A percentile compares a stretch with the other conserved stretches of the same genome.
Evolutionary conservation across 2,329 filamentous ascomycete genomes (phyloP).

Genomic region (Xylariaceae sp.): DNA sequence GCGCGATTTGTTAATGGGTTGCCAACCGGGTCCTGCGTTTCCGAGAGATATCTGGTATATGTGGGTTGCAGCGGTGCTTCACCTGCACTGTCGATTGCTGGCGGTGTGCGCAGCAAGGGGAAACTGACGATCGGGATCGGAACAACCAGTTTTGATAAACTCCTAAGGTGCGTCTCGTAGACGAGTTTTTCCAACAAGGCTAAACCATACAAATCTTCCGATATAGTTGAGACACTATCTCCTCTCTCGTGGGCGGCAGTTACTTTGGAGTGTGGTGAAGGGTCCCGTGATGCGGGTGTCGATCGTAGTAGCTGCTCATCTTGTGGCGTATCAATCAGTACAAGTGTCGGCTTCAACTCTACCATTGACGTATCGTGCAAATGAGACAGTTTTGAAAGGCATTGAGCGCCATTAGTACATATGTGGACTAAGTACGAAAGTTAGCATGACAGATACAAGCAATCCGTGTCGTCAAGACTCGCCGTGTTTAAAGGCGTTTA

Average conservation of each 20-base stretch:
- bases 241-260: constrained; percentile 36
- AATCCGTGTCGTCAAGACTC: constrained; percentile 20
- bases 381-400: constrained; percentile 49
- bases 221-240: constrained; percentile 29
- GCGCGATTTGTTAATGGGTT: constrained; percentile 36
- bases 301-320: constrained; percentile 43
- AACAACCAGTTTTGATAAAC: constrained; percentile 53
- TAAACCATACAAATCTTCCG: constrained; percentile 52
- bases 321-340: constrained; percentile 54
- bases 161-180: constrained; percentile 54
- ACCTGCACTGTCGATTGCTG: constrained; percentile 30
- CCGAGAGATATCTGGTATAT: constrained; percentile 23
- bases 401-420: constrained; percentile 50
- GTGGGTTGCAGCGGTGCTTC: constrained; percentile 18
- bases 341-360: constrained; percentile 53
- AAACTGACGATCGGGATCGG: constrained; percentile 51
- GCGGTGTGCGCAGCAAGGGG: constrained; percentile 26
- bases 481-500: constrained; percentile 56
- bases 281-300: constrained; percentile 35
- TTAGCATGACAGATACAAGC: constrained; percentile 6
- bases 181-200: constrained; percentile 53
- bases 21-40: constrained; percentile 28
- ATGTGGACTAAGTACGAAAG: constrained; percentile 43
- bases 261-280: constrained; percentile 41
- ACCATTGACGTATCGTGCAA: constrained; percentile 50